Evolutionary conservation across 192 early-diverging fungal species (phyloP), one percentile per base, ranked within the genome.

Genomic region (Radiomyces spectabilis): DNA sequence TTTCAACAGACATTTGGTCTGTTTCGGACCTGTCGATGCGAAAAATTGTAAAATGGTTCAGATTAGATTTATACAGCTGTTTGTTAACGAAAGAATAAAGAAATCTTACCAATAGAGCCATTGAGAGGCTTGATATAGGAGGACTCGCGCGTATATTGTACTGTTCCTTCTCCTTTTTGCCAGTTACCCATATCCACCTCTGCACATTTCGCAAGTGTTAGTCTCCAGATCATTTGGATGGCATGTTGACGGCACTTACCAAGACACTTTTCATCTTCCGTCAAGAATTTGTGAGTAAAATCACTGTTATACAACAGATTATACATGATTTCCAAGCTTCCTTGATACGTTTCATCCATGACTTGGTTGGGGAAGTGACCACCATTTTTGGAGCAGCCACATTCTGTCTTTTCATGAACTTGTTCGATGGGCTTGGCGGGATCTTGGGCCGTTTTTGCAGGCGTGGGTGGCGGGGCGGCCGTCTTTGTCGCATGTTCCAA

Each of bases 1-100:
- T 1, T 56, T 65, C 15, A 77, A 45, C n/a, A 61, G 51, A 13
- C 77, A 78, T 61, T 75, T 72, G 7, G 80, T 79, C 2, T 69
- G 65, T 57, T 44, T 61, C 7, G 58, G 65, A 1, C 60, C 53
- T 62, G 10, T 1, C 1, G 5, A 38, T 27, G 67, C 68, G 43
- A 71, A 58, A 2, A 54, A 45, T n/a, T n/a, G n/a, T n/a, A n/a
- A n/a, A n/a, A n/a, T n/a, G n/a, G n/a, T n/a, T n/a, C n/a, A n/a
- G n/a, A n/a, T n/a, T n/a, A n/a, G n/a, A n/a, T n/a, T n/a, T n/a
- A n/a, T n/a, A n/a, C n/a, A n/a, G n/a, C n/a, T n/a, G n/a, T n/a
- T n/a, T n/a, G n/a, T n/a, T n/a, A n/a, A n/a, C n/a, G n/a, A 48
- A 34, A 61, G 24, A 27, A 35, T 25, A 41, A 21, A 48, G 21